Conservation (phyloP, 345 rosid genomes). For the Sisymbrium altissimum region DNA sequence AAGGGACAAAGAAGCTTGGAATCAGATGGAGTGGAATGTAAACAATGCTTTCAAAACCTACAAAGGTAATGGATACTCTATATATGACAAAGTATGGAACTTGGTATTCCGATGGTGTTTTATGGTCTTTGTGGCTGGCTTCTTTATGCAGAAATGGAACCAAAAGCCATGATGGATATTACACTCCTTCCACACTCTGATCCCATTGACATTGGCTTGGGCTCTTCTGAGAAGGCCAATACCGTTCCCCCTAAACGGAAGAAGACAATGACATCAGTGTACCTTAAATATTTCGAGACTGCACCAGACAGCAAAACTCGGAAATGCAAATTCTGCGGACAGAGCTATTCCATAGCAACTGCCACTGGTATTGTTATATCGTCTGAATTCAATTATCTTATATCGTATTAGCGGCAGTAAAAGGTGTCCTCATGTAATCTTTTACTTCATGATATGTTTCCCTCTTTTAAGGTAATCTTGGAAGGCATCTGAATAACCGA, state of each 20-base stretch:
- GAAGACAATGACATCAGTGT: conserved; percentile 97
- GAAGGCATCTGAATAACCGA: conserved; percentile 84
- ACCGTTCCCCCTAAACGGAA: conserved; percentile 62
- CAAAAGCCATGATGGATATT: conserved; percentile 76
- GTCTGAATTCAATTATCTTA: not conserved
- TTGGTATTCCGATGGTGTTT: not conserved
- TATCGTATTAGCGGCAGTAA: too few species aligned
- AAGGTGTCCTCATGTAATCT: not conserved
- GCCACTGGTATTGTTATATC: conserved; percentile 64
- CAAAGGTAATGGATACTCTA: conserved; percentile 53
- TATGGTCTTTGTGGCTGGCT: conserved; percentile 19
- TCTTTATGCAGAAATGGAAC: conserved; percentile 59
- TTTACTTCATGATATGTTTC: not conserved
- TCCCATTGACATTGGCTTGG: conserved; percentile 59
- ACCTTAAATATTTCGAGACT: conserved; percentile 84
- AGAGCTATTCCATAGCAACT: conserved; percentile 87
- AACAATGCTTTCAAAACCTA: conserved; percentile 70
- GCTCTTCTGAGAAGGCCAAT: conserved; percentile 68
- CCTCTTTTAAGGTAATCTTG: conserved; percentile 63
- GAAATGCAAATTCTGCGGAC: conserved; percentile 91
- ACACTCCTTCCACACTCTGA: conserved; percentile 57
- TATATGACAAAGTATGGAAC: not conserved
- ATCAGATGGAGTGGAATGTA: conserved; percentile 78
- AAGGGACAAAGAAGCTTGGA: conserved; percentile 35
- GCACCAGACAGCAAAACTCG: conserved; percentile 82